Conservation (phyloP, 2,329 filamentous ascomycete genomes). For the Macrophomina tecta region DNA sequence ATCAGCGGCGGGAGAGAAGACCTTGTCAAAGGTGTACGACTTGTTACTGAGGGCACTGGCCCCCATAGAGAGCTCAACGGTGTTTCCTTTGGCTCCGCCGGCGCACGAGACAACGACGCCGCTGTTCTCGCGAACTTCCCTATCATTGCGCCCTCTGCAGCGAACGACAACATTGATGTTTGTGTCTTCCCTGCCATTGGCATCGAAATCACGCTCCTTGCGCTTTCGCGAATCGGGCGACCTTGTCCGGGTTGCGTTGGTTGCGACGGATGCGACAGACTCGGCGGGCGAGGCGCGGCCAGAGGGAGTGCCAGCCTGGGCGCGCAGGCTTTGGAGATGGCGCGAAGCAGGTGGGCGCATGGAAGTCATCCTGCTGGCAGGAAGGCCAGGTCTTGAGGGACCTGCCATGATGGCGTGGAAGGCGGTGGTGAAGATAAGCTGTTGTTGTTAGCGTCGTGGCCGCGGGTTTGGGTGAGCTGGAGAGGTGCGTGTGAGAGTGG, state of each 20-base stretch:
- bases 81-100: slow-evolving; percentile 84
- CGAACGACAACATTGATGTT: slow-evolving; percentile 98
- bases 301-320: slow-evolving; percentile 57
- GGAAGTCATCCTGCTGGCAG: slow-evolving; percentile 56
- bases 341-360: slow-evolving; percentile 63
- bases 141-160: slow-evolving; percentile 89
- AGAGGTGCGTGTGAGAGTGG: background rate
- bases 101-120: slow-evolving; percentile 82
- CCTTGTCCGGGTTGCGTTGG: slow-evolving; percentile 46
- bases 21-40: slow-evolving; percentile 94
- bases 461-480: background rate
- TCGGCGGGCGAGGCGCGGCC: slow-evolving; percentile 72
- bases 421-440: background rate
- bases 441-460: background rate
- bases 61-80: slow-evolving; percentile 88
- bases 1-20: slow-evolving; percentile 93
- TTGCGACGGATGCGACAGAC: slow-evolving; percentile 65
- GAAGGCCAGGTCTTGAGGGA: slow-evolving; percentile 58
- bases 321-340: slow-evolving; percentile 55
- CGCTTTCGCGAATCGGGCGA: slow-evolving; percentile 68
- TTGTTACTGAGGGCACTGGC: slow-evolving; percentile 93
- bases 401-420: slow-evolving; percentile 56
- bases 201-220: slow-evolving; percentile 84
- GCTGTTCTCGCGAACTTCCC: slow-evolving; percentile 93
- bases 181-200: slow-evolving; percentile 74